Conservation (phyloP, 805 yeast genomes). For the Metschnikowia sp. region DNA sequence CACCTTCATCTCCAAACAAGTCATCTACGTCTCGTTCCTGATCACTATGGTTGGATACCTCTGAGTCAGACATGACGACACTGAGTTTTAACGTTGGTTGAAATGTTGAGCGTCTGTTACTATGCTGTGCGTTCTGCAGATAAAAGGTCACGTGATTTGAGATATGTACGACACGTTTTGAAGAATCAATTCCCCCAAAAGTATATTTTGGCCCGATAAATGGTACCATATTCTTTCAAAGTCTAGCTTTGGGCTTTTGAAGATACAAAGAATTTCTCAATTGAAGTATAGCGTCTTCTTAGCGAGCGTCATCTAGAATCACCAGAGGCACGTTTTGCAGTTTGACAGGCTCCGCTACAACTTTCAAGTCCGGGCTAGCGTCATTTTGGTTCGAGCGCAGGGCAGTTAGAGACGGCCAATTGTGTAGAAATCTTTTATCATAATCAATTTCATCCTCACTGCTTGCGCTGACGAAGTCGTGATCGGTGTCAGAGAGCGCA, state of each 20-base stretch:
- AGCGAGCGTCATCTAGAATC: constrained; percentile 3
- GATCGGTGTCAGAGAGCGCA: constrained; percentile 17
- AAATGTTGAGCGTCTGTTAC: no score
- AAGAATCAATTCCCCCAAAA: no score
- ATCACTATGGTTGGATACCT: constrained; percentile 16
- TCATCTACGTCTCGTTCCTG: constrained; percentile 30
- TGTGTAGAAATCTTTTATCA: constrained; percentile 1
- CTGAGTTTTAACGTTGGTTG: neutral
- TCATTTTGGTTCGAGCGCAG: neutral
- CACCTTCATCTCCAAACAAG: constrained; percentile 34
- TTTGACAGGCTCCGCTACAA: neutral
- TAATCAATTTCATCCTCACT: constrained; percentile 16
- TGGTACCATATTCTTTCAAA: neutral
- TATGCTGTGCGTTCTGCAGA: no score
- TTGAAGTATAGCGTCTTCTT: neutral
- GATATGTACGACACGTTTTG: no score
- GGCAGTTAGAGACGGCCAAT: neutral
- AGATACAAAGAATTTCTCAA: no score
- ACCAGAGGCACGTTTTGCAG: constrained; percentile 7
- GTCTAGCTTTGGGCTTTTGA: neutral
- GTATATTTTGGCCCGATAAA: no score
- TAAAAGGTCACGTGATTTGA: constrained; percentile 7
- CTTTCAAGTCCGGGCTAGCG: neutral
- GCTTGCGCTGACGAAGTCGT: constrained; percentile 15
- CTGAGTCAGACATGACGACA: constrained; percentile 25